Conservation (phyloP, 1,284 basidiomycete species). For the Farysia itapuensis region DNA sequence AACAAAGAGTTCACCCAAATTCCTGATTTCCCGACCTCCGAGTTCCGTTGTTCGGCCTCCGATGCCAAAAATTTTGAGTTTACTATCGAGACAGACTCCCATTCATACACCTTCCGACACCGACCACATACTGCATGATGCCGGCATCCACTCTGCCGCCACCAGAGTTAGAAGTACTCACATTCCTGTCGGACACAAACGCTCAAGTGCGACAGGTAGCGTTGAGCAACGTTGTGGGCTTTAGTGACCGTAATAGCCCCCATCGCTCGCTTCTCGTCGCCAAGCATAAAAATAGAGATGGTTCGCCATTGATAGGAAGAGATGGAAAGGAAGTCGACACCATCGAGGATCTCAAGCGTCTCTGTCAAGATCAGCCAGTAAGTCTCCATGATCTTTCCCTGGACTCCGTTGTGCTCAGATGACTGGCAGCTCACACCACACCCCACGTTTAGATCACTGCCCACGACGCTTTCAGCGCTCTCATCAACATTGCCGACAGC, state of each 20-base stretch:
- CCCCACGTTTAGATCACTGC: slow-evolving; percentile 72
- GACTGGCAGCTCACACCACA: neutral
- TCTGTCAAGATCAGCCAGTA: slow-evolving; percentile 75
- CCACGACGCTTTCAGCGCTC: slow-evolving; percentile 89
- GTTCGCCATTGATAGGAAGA: slow-evolving; percentile 33
- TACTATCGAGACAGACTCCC: no score
- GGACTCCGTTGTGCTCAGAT: neutral
- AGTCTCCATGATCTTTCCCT: slow-evolving; percentile 1
- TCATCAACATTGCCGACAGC: slow-evolving; percentile 91
- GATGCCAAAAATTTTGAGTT: no score
- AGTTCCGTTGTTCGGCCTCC: no score
- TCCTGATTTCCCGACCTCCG: no score
- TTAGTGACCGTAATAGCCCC: slow-evolving; percentile 43
- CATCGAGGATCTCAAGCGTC: slow-evolving; percentile 71
- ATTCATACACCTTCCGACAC: neutral
- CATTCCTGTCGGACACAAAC: slow-evolving; percentile 82
- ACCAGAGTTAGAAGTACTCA: slow-evolving; percentile 68
- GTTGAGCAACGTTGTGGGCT: slow-evolving; percentile 73
- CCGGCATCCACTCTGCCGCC: slow-evolving; percentile 18
- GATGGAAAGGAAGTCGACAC: slow-evolving; percentile 53
- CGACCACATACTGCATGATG: slow-evolving; percentile 5
- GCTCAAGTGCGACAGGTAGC: slow-evolving; percentile 84
- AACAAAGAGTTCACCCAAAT: no score
- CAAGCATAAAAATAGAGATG: slow-evolving; percentile 44
- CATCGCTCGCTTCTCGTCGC: slow-evolving; percentile 45